These are phyloP conservation scores for Xylariaceae sp. DNA, from an alignment of 2,329 filamentous ascomycete genomes.

Conservation along the genomic window DNA sequence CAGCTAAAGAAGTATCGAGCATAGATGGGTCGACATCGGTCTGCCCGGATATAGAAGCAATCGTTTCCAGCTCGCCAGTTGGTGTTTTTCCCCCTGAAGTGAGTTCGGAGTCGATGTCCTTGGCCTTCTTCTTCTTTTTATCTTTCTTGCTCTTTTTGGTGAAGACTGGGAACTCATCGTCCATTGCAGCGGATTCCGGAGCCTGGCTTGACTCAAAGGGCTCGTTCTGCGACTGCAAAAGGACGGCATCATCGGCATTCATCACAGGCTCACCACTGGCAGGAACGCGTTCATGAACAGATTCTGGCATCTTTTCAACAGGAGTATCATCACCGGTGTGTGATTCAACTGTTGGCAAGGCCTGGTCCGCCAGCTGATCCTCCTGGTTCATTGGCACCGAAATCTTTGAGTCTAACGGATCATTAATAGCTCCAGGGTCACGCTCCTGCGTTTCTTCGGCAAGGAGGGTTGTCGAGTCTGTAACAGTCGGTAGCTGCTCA, in stretches of 20 bases:
- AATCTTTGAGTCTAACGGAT: neutral
- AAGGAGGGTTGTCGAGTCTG: neutral
- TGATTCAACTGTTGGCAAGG: neutral
- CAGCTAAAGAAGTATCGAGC: no score
- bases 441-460: neutral
- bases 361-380: neutral
- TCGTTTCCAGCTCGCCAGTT: slow-evolving; percentile 3
- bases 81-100: slow-evolving; percentile 6
- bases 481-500: slow-evolving; percentile 6
- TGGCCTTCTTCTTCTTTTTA: slow-evolving; percentile 21
- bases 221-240: neutral
- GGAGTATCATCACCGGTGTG: neutral
- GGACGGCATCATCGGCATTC: neutral
- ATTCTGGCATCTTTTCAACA: neutral
- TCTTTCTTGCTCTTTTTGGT: slow-evolving; percentile 28
- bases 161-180: slow-evolving; percentile 15
- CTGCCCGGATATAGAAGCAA: slow-evolving; percentile 4
- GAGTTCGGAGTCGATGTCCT: slow-evolving; percentile 13
- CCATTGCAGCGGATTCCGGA: neutral
- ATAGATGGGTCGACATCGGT: slow-evolving; percentile 1
- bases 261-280: neutral
- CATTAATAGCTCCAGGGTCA: neutral
- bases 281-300: no score
- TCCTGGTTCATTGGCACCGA: neutral
- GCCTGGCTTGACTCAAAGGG: neutral